A percentile compares a stretch with the other conserved stretches of the same genome.
Evolutionary conservation across 768 basidiomycete species (phyloP).

Genomic region (Brasilioporus rufonigricans): DNA sequence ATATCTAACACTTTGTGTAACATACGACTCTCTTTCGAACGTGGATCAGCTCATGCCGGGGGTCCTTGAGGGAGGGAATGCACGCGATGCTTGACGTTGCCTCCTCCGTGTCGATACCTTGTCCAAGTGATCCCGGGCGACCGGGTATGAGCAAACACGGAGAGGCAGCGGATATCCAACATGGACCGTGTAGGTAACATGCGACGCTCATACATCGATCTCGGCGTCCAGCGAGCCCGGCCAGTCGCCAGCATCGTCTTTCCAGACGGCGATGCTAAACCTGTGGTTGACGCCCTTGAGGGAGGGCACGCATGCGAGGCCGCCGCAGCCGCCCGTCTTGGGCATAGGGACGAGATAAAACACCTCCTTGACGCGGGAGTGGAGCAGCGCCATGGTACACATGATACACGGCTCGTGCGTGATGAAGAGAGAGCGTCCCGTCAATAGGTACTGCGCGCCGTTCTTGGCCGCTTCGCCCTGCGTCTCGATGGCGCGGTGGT

Average conservation of each 20-base stretch:
- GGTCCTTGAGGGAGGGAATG: no score
- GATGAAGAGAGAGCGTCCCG: conserved; percentile 77
- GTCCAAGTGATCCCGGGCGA: no score
- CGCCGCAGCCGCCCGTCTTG: conserved; percentile 84
- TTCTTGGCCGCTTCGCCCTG: conserved; percentile 39
- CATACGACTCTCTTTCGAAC: neutral
- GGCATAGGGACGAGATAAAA: conserved; percentile 71
- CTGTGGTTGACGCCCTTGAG: conserved; percentile 90
- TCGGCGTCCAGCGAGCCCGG: conserved; percentile 17
- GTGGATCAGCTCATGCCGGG: no score
- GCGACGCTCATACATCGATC: conserved; percentile 29
- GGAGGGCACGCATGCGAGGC: conserved; percentile 69
- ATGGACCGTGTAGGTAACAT: neutral
- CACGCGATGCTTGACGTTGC: no score
- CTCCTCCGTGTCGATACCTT: no score
- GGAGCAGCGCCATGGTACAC: conserved; percentile 95
- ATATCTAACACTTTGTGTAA: neutral
- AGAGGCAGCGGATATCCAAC: neutral
- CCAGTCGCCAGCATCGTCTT: conserved; percentile 14
- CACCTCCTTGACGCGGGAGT: conserved; percentile 90
- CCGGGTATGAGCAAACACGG: no score
- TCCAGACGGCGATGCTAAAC: conserved; percentile 74
- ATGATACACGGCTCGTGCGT: conserved; percentile 98
- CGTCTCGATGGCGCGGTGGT: conserved; percentile 38
- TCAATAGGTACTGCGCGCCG: conserved; percentile 85